phyloP scores from a whole-genome alignment of 805 yeast species.

The Kodamaea restingae region DNA sequence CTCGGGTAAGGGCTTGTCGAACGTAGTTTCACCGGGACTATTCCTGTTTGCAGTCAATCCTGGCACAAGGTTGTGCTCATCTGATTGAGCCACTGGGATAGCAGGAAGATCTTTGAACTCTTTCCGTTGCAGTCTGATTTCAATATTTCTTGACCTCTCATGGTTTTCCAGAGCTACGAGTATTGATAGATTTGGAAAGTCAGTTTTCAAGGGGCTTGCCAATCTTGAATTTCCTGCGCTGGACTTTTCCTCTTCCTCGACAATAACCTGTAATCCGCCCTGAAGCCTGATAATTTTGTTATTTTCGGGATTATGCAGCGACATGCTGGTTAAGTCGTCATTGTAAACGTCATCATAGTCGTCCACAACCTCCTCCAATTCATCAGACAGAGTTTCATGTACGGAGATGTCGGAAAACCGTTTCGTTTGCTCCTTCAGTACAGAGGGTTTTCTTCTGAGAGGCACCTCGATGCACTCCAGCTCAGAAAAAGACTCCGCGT shows the following conservation, averaged over 20 bases:
- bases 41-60: too few species aligned
- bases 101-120: too few species aligned
- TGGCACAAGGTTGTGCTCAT: too few species aligned
- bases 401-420: not conserved
- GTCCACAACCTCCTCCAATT: too few species aligned
- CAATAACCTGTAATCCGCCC: not conserved
- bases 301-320: not conserved
- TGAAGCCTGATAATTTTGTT: not conserved
- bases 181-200: too few species aligned
- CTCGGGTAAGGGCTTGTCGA: too few species aligned
- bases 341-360: too few species aligned
- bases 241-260: not conserved
- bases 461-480: not conserved
- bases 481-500: not conserved
- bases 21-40: too few species aligned
- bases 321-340: not conserved
- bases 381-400: not conserved
- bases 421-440: not conserved
- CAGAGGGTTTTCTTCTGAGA: not conserved
- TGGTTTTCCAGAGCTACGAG: too few species aligned
- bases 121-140: too few species aligned
- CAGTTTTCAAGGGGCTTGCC: not conserved
- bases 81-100: too few species aligned
- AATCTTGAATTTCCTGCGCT: conserved; percentile 1
- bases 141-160: too few species aligned